Evolutionary conservation across 2,329 filamentous ascomycete species (phyloP), one percentile per base, ranked within the genome.

Genomic region (Myriosclerotinia curreyana): DNA sequence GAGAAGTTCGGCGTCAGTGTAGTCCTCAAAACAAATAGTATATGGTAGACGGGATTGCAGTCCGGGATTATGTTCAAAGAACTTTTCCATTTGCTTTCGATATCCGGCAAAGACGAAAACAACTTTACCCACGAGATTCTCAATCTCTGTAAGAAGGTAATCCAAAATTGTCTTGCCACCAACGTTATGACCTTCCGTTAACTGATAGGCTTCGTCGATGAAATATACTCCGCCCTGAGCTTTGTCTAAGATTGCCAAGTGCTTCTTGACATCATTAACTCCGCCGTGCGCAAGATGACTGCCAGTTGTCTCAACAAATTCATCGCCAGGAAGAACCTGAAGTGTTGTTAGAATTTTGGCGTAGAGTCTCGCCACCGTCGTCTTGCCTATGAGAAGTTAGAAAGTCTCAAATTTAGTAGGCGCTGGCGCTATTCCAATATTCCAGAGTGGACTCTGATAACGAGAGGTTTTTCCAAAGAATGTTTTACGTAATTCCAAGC

Each of bases 191-290:
- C 82, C 82, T 0, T 83, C 84, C 0, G 84, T 81, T 0, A 94
- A 78, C 67, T 93, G 89, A 70, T 94, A 92, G 0, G 90, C 89
- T 73, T 94, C 90, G 66, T 94, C 90, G 28, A 94, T 87, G 71
- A 94, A 93, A 1, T 91, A 71, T 0, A 86, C 86, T 0, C 90
- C 90, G 0, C 89, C 90, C 83, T 77, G 11, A 83, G 0, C 86
- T 85, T 85, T 78, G 5, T 85, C 73, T 0, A 93, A 79, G 0
- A 78, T 69, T 2, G 87, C 79, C 7, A 90, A 76, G 0, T 86
- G 74, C 15, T 80, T 79, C 70, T 89, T 80, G 67, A 81, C 84
- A 0, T 80, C 84, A 0, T 76, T 62, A 0, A 91, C 82, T 0
- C 88, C 89, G 0, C 81, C 79, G 54, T 83, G 84, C 0, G 88